Conservation (phyloP, 2,329 filamentous ascomycete species). For the Stachybotrys chartarum region DNA sequence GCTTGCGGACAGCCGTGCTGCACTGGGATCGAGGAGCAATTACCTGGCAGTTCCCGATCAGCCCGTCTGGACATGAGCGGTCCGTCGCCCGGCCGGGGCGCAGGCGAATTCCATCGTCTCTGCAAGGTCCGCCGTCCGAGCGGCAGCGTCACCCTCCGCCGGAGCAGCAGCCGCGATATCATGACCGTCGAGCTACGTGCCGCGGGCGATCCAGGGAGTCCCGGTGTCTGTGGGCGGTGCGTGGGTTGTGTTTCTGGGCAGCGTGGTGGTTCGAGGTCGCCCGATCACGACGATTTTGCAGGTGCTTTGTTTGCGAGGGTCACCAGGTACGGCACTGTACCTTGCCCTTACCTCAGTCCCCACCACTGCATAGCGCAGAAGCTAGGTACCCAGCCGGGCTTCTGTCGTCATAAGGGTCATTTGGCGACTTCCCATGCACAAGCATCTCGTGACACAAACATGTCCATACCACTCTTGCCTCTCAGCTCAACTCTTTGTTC, state of each 20-base stretch:
- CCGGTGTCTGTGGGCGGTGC: too few relatives aligned
- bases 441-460: too few relatives aligned
- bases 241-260: too few relatives aligned
- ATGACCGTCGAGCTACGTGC: neutral
- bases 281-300: neutral
- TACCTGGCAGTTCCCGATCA: constrained; percentile 61
- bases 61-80: constrained; percentile 58
- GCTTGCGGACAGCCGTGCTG: neutral
- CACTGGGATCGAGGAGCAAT: neutral
- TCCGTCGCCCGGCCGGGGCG: constrained; percentile 52
- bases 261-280: too few relatives aligned
- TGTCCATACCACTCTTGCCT: too few relatives aligned
- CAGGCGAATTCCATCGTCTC: constrained; percentile 43
- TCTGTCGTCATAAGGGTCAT: neutral
- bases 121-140: constrained; percentile 19
- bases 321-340: too few relatives aligned
- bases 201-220: neutral
- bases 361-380: neutral
- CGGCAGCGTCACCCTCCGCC: constrained; percentile 15
- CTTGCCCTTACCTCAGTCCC: neutral
- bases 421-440: too few relatives aligned
- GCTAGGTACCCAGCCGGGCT: neutral
- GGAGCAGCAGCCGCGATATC: constrained; percentile 16
- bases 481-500: too few relatives aligned
- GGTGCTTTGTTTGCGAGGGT: neutral